Percentiles rank a stretch among this genome's conserved stretches.
Conservation (phyloP, 768 basidiomycete species). For the Mycena pura region DNA sequence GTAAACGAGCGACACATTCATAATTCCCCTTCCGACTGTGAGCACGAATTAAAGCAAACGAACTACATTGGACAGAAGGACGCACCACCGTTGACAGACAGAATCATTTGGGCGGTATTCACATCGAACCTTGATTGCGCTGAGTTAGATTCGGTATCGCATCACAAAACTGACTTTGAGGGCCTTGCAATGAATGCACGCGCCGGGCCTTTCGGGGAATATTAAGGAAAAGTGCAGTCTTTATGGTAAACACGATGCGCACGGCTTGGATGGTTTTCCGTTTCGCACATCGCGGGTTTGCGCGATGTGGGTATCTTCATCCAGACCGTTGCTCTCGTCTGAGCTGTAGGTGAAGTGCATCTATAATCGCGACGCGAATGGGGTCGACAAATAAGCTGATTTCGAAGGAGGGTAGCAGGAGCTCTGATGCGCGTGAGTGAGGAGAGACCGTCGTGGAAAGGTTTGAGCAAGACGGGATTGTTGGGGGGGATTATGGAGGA, state of each 20-base stretch:
- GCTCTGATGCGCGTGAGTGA: conserved; percentile 17
- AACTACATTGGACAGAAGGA: not conserved
- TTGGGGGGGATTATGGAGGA: too few species aligned
- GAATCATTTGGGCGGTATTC: conserved; percentile 53
- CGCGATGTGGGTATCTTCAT: not conserved
- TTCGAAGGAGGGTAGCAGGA: not conserved
- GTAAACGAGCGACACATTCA: conserved; percentile 51
- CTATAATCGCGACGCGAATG: not conserved
- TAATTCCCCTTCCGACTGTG: conserved; percentile 46
- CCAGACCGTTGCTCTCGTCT: conserved; percentile 14
- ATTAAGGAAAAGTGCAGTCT: not conserved
- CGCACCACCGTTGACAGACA: conserved; percentile 52
- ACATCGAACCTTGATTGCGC: conserved; percentile 54
- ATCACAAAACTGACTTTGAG: conserved; percentile 48
- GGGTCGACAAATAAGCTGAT: not conserved
- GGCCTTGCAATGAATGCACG: conserved; percentile 65
- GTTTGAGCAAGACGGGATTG: too few species aligned
- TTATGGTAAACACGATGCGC: not conserved
- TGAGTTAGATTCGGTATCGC: not conserved
- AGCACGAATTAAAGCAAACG: not conserved
- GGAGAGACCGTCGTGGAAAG: too few species aligned
- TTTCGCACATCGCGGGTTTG: not conserved
- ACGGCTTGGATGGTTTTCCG: conserved; percentile 5
- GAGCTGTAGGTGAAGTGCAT: conserved; percentile 7
- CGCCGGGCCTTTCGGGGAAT: conserved; percentile 46